Conservation (phyloP, 768 basidiomycete species). For the Phanerochaete sordida region DNA sequence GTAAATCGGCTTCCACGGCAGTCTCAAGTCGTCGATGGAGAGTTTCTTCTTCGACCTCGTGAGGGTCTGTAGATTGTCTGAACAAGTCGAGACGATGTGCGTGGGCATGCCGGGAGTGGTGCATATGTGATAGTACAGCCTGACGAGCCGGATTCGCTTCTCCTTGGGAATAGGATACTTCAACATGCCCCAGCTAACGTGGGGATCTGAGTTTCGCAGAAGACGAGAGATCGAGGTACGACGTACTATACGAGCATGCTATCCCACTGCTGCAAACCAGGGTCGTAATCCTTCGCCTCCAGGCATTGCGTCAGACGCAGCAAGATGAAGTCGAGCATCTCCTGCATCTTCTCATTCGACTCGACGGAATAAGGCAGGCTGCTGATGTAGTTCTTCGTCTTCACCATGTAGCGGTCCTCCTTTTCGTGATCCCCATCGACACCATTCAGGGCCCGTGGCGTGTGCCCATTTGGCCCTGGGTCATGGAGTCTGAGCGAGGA, state of each 20-base stretch:
- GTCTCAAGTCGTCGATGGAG: constrained; percentile 71
- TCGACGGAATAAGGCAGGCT: constrained; percentile 79
- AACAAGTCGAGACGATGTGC: constrained; percentile 62
- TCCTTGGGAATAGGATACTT: constrained; percentile 86
- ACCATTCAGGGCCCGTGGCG: constrained; percentile 19
- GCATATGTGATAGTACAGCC: constrained; percentile 75
- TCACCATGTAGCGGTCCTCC: constrained; percentile 50
- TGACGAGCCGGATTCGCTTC: constrained; percentile 68
- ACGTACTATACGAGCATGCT: constrained; percentile 70
- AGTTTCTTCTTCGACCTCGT: constrained; percentile 71
- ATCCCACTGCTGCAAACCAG: constrained; percentile 79
- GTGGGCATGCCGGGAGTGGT: constrained; percentile 75
- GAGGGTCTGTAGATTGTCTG: constrained; percentile 57
- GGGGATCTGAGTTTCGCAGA: constrained; percentile 13
- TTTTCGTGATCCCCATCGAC: constrained; percentile 30
- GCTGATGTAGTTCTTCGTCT: constrained; percentile 58
- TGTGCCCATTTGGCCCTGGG: constrained; percentile 19
- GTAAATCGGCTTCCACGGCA: constrained; percentile 81
- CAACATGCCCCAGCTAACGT: constrained; percentile 73
- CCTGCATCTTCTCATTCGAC: constrained; percentile 69
- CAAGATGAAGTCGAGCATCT: constrained; percentile 70
- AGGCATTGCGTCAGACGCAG: constrained; percentile 68
- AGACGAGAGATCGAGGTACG: constrained; percentile 2
- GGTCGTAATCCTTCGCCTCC: constrained; percentile 79
- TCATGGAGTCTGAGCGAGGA: constrained; percentile 42